Base-by-base conservation (phyloP, 139 green algal genomes). In the Tetradesmus obliquus region DNA sequence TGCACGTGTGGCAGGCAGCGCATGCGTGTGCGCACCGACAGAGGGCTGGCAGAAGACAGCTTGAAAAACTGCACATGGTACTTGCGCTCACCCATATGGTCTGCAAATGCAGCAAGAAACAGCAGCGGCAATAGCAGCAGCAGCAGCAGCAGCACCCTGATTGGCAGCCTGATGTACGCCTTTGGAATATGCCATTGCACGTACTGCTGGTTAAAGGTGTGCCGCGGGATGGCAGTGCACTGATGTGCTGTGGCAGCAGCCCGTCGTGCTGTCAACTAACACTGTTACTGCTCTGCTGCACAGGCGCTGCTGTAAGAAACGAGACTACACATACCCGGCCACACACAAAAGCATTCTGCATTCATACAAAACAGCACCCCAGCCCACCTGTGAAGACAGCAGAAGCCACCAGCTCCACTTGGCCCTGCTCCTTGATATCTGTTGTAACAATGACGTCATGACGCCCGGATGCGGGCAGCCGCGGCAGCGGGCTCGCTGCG, bases 31-130 rank as follows among this genome's bases (percentile, higher is more conserved):
- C 81, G 80, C 55, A 91, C 88, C 60, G 88, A 76, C 24, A 91
- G 3, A 1, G 87, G 87, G 80, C 80, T 85, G 57, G 53, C 53
- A 60, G 88, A 79, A 0, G 5, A 19, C 9, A 91, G 55, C 57
- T 91, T 91, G 76, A 91, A 91, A 22, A 91, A 91, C 88, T 91
- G 88, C 76, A 91, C 88, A 22, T 91, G 88, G 80, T 91, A 91
- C 57, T 91, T 91, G 57, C 88, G 76, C 79, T 91, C 76, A 19
- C 88, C 79, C 53, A 51, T n/a, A 3, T 54, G 17, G 57, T 91
- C 88, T 91, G 88, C 76, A 79, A 6, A 10, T 3, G 13, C 32
- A 79, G 55, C 72, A 79, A 84, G 12, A 57, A 15, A 24, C 17
- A 76, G 66, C 66, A 24, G 66, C 66, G 3, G 15, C 6, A 24